Conservation (phyloP, 257 asterid species). For the Penstemon newberryi region DNA sequence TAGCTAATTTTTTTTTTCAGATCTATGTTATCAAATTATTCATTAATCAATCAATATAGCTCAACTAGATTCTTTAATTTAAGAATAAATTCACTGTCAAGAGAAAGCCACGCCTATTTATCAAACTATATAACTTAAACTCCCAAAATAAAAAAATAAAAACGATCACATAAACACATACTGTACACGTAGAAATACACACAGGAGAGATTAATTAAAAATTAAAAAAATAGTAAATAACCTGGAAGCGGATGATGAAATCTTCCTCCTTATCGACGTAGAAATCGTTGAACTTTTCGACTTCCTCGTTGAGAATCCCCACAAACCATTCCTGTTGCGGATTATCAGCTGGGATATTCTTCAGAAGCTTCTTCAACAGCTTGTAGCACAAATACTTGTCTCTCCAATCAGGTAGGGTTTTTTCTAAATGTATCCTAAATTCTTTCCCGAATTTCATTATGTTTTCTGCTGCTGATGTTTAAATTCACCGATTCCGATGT, state of each 20-base stretch:
- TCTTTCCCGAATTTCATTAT: constrained; percentile 87
- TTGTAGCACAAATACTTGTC: constrained; percentile 83
- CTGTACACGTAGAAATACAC: neutral
- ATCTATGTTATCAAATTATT: constrained; percentile 3
- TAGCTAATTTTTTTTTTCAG: constrained; percentile 18
- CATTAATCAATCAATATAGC: neutral
- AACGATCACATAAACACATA: no score
- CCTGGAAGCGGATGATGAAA: constrained; percentile 84
- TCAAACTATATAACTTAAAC: neutral
- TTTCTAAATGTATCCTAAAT: constrained; percentile 64
- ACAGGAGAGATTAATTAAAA: neutral
- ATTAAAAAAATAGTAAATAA: constrained; percentile 6
- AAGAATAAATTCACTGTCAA: neutral
- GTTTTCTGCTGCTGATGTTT: neutral
- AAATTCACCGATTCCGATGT: neutral
- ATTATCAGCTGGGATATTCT: constrained; percentile 44
- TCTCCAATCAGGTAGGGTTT: constrained; percentile 94
- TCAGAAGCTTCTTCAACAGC: constrained; percentile 80
- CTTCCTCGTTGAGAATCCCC: constrained; percentile 60
- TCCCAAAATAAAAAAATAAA: neutral
- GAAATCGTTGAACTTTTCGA: constrained; percentile 89
- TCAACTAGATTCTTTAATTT: no score
- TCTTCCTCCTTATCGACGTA: constrained; percentile 97
- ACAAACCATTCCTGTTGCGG: constrained; percentile 69
- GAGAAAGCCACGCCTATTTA: neutral